phyloP scores from a whole-genome alignment of 2,329 filamentous ascomycete species.

The Xenoacremonium recifei region DNA sequence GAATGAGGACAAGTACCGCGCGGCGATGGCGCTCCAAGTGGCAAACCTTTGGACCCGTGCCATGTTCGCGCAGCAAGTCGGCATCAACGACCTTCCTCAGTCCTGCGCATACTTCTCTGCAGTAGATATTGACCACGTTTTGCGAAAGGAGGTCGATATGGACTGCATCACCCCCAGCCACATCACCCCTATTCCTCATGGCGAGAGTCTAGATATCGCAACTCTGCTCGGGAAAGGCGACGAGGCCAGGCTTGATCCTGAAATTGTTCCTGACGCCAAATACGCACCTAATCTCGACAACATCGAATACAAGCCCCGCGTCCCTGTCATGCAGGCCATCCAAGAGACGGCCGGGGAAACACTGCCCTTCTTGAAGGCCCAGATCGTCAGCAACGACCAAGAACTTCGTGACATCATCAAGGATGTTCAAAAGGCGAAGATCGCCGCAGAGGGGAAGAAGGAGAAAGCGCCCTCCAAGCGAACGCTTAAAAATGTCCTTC shows the following conservation, averaged over 20 bases:
- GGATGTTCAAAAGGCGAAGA: conserved; percentile 44
- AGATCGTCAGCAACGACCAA: conserved; percentile 72
- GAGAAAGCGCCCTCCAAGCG: conserved; percentile 23
- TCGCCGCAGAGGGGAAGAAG: conserved; percentile 18
- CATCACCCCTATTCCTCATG: conserved; percentile 71
- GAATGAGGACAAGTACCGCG: conserved; percentile 80
- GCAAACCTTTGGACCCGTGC: conserved; percentile 95
- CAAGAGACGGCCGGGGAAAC: conserved; percentile 46
- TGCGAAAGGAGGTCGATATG: conserved; percentile 99
- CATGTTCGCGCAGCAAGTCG: conserved; percentile 96
- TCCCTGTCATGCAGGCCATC: conserved; percentile 77
- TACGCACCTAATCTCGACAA: conserved; percentile 56
- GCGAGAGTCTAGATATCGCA: conserved; percentile 82
- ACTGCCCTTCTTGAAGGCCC: conserved; percentile 73
- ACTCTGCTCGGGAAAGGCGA: conserved; percentile 73
- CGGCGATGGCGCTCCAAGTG: conserved; percentile 89
- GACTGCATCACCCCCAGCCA: conserved; percentile 93
- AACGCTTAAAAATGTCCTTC: conserved; percentile 30
- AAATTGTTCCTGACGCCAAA: conserved; percentile 52
- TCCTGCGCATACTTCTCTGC: conserved; percentile 94
- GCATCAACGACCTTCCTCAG: conserved; percentile 92
- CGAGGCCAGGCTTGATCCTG: conserved; percentile 66
- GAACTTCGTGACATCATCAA: conserved; percentile 74
- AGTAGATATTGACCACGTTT: conserved; percentile 89
- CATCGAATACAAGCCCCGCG: conserved; percentile 68